Conservation (phyloP, 2,329 filamentous ascomycete genomes). For the Fusarium nelsonii region DNA sequence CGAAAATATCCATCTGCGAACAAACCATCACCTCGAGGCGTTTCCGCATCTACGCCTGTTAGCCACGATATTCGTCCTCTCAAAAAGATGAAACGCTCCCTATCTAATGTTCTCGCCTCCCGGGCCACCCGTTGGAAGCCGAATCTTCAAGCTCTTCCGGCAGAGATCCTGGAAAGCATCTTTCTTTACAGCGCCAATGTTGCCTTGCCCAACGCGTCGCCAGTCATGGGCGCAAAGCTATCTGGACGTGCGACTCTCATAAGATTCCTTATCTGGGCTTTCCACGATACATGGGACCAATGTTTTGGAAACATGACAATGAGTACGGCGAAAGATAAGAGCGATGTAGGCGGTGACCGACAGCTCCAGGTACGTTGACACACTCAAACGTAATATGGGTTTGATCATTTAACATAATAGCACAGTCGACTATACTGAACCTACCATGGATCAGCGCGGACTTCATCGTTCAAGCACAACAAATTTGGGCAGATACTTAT, state of each 20-base stretch:
- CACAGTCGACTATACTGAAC: constrained; percentile 58
- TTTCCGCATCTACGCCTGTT: background rate
- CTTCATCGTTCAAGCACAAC: constrained; percentile 61
- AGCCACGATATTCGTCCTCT: constrained; percentile 8
- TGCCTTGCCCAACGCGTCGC: constrained; percentile 60
- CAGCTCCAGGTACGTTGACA: constrained; percentile 58
- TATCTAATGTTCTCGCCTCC: constrained; percentile 49
- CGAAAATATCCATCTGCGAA: constrained; percentile 56
- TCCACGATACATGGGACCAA: constrained; percentile 56
- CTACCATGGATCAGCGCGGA: constrained; percentile 60
- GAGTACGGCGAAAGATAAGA: constrained; percentile 4
- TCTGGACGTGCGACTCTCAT: constrained; percentile 57
- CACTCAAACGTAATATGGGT: background rate
- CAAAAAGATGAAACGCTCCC: constrained; percentile 49
- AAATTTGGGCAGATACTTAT: constrained; percentile 60
- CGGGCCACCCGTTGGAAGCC: constrained; percentile 45
- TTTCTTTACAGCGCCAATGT: constrained; percentile 64
- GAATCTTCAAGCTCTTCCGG: constrained; percentile 57
- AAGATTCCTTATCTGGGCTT: constrained; percentile 54
- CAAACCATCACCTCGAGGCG: constrained; percentile 19
- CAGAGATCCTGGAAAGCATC: constrained; percentile 67
- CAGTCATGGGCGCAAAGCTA: constrained; percentile 60
- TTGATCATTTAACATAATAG: constrained; percentile 14
- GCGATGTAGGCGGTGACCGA: constrained; percentile 53
- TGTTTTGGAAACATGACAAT: constrained; percentile 51